Percentiles rank a stretch among this genome's conserved stretches.
These are phyloP conservation scores for Calocybe indica DNA, from an alignment of 768 basidiomycete species.

Conservation along the genomic window DNA sequence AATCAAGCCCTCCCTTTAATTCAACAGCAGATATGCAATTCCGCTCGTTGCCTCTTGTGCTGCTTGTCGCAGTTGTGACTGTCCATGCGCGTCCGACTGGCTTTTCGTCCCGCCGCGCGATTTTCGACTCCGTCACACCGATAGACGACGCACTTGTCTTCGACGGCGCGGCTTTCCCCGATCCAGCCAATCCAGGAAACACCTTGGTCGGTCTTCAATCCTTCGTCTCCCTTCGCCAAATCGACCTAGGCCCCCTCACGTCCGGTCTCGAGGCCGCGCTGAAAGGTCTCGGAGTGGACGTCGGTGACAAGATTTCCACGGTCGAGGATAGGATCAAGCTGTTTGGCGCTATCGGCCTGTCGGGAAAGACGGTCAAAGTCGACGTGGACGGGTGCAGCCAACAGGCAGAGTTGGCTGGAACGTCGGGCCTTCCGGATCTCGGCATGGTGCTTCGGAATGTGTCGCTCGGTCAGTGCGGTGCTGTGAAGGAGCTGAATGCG, in stretches of 20 bases:
- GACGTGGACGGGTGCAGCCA: constrained; percentile 25
- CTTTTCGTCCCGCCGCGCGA: constrained; percentile 8
- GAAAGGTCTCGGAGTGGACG: constrained; percentile 21
- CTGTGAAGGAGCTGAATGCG: constrained; percentile 10
- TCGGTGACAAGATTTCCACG: constrained; percentile 19
- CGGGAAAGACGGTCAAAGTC: constrained; percentile 24
- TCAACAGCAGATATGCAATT: not conserved
- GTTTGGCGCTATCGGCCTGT: constrained; percentile 25
- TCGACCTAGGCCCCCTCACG: constrained; percentile 17
- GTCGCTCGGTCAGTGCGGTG: constrained; percentile 24
- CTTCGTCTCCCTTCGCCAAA: constrained; percentile 27
- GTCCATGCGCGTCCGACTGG: constrained; percentile 4
- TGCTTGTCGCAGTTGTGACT: constrained; percentile 4
- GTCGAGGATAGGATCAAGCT: constrained; percentile 25
- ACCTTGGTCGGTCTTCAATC: constrained; percentile 27
- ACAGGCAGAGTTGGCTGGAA: constrained; percentile 16
- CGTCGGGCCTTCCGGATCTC: constrained; percentile 22
- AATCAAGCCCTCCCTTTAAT: not conserved
- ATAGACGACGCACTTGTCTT: constrained; percentile 31
- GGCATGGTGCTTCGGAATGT: constrained; percentile 28
- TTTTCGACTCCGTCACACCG: constrained; percentile 13
- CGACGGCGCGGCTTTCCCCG: constrained; percentile 33
- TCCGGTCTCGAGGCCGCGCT: constrained; percentile 16
- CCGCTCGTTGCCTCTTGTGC: not conserved
- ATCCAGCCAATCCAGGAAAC: constrained; percentile 23